Percentiles rank a stretch among this genome's conserved stretches.
phyloP scores from a whole-genome alignment of 306 rosid species.

The Nissolia schottii region DNA sequence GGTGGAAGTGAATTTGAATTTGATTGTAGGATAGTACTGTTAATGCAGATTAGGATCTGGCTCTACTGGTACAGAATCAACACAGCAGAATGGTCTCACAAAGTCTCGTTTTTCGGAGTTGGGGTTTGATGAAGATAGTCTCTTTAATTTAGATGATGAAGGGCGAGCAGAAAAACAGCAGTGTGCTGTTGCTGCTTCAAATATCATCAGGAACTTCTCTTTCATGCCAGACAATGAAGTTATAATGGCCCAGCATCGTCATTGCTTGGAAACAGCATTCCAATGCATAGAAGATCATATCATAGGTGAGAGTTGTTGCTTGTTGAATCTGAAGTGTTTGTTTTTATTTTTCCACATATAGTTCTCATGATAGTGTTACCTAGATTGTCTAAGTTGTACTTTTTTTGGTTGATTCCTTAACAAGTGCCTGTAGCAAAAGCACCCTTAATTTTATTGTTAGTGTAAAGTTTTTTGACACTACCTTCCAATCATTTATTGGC shows the following conservation, averaged over 20 bases:
- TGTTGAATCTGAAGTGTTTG: neutral
- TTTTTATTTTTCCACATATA: neutral
- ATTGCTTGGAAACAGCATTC: slow-evolving; percentile 85
- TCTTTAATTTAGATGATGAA: slow-evolving; percentile 87
- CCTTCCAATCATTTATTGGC: neutral
- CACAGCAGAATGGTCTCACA: slow-evolving; percentile 38
- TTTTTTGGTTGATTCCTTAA: neutral
- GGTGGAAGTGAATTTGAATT: slow-evolving; percentile 7
- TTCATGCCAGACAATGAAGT: slow-evolving; percentile 98
- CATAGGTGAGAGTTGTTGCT: slow-evolving; percentile 46
- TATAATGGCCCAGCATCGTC: slow-evolving; percentile 92
- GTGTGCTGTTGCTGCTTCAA: slow-evolving; percentile 93
- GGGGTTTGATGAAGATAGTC: slow-evolving; percentile 89
- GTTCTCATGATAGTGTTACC: neutral
- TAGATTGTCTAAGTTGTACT: neutral
- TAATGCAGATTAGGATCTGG: slow-evolving; percentile 54
- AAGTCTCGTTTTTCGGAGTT: slow-evolving; percentile 65
- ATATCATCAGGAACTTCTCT: slow-evolving; percentile 88
- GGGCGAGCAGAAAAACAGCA: slow-evolving; percentile 89
- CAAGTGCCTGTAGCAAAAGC: too few species aligned
- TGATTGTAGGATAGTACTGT: slow-evolving; percentile 32
- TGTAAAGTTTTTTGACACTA: neutral
- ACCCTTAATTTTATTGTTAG: neutral
- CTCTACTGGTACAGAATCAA: slow-evolving; percentile 49
- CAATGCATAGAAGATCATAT: slow-evolving; percentile 82